These are phyloP conservation scores for Mesotaenium endlicherianum DNA, from an alignment of 139 green algal genomes.

Conservation along the genomic window DNA sequence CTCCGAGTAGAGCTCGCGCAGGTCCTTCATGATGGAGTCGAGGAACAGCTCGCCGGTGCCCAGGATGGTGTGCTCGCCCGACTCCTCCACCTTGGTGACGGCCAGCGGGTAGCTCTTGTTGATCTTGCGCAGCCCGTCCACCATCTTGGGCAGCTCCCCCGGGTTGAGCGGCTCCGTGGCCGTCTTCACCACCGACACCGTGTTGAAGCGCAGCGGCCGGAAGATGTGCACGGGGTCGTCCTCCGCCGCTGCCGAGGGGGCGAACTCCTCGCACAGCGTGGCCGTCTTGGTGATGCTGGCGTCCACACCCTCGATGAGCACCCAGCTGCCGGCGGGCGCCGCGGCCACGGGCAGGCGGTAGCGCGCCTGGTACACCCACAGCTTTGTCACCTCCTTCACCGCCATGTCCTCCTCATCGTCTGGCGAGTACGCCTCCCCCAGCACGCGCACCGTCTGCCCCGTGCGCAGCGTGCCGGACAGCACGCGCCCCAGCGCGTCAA, in stretches of 20 bases:
- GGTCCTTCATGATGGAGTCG: conserved; percentile 90
- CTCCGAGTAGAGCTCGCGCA: conserved; percentile 69
- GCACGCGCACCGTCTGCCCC: conserved; percentile 75
- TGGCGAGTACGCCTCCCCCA: conserved; percentile 84
- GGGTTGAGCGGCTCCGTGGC: conserved; percentile 95
- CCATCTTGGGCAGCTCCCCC: conserved; percentile 96
- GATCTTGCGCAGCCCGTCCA: conserved; percentile 63
- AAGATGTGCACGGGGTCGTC: conserved; percentile 78
- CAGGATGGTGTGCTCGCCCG: conserved; percentile 93
- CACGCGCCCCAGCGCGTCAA: conserved; percentile 90
- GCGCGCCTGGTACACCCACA: conserved; percentile 64
- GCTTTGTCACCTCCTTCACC: conserved; percentile 58
- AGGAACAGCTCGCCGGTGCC: conserved; percentile 96
- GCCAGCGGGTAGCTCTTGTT: conserved; percentile 64
- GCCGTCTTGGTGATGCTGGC: conserved; percentile 88
- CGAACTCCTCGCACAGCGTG: conserved; percentile 76
- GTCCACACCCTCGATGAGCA: conserved; percentile 91
- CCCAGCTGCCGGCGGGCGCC: conserved; percentile 69
- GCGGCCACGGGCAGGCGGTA: conserved; percentile 80
- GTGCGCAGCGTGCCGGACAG: conserved; percentile 82
- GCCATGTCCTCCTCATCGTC: conserved; percentile 96
- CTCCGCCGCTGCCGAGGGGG: not conserved
- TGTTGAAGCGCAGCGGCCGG: conserved; percentile 66
- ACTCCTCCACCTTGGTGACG: conserved; percentile 91
- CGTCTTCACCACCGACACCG: conserved; percentile 85